phyloP scores from a whole-genome alignment of 2,329 filamentous ascomycete genomes.

The Cladophialophora chaetospira region DNA sequence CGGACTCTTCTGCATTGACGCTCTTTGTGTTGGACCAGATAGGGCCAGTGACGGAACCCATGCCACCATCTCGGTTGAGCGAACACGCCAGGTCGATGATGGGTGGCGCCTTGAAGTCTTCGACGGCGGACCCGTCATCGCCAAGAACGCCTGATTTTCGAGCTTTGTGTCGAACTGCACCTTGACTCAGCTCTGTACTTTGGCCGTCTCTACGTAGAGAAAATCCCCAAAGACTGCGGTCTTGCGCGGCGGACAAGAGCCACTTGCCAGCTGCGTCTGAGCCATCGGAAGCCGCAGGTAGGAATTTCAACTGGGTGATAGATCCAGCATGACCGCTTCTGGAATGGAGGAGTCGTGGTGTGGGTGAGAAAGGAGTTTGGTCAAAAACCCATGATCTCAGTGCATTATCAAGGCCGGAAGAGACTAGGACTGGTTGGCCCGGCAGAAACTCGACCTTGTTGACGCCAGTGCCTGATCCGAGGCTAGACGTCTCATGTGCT shows the following conservation, averaged over 20 bases:
- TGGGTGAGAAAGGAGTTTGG: constrained; percentile 81
- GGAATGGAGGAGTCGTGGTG: constrained; percentile 81
- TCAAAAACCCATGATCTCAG: constrained; percentile 97
- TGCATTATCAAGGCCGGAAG: constrained; percentile 89
- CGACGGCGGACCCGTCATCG: constrained; percentile 30
- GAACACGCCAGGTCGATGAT: constrained; percentile 91
- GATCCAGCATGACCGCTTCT: constrained; percentile 87
- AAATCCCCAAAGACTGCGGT: constrained; percentile 94
- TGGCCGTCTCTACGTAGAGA: constrained; percentile 93
- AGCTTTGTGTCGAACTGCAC: constrained; percentile 80
- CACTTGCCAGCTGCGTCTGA: constrained; percentile 88
- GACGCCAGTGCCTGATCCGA: constrained; percentile 68
- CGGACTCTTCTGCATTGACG: constrained; percentile 69
- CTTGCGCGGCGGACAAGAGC: constrained; percentile 85
- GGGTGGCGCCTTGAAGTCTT: constrained; percentile 78
- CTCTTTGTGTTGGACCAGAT: constrained; percentile 80
- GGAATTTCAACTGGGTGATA: constrained; percentile 77
- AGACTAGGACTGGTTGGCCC: constrained; percentile 86
- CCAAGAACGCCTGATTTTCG: constrained; percentile 62
- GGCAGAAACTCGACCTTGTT: constrained; percentile 86
- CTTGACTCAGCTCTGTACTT: constrained; percentile 90
- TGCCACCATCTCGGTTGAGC: constrained; percentile 90
- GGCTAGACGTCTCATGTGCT: constrained; percentile 69
- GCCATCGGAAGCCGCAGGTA: constrained; percentile 86
- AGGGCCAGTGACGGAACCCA: constrained; percentile 75